Evolutionary conservation across 306 rosid species (phyloP), one percentile per base, ranked within the genome.

Genomic region (Cucumis melo): DNA sequence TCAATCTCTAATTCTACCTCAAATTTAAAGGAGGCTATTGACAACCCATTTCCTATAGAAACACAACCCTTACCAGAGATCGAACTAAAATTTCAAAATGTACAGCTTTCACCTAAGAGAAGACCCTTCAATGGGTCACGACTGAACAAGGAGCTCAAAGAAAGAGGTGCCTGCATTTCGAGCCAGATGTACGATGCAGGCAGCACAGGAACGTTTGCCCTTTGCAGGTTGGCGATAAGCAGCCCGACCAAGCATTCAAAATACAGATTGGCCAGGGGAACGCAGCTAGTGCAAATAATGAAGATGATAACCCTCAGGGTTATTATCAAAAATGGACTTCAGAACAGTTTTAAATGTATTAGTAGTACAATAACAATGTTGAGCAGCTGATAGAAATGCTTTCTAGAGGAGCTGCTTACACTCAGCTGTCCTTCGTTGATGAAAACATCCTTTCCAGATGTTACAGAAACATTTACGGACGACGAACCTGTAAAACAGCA

Each of bases 391-490:
- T 83, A 85, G 75, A 86, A 81, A 66, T 58, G 62, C 34, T 80
- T 81, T 50, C 64, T 80, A 20, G 77, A 60, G 17, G 93, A 83
- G 84, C 85, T 78, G 87, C 88, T 86, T 57, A 32, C 46, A 21
- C 84, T 81, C 50, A 74, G 77, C 80, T 84, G 91, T 65, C 93
- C 87, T 5, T 86, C 91, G 24, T 86, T 87, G 79, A 91, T 55
- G 80, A 80, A 90, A 80, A 88, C 88, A 36, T 92, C 97, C 87
- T 89, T 91, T 84, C 90, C 88, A 8, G 86, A 79, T 48, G 92
- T 83, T 79, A 88, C 86, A 0, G 97, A 91, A 46, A 93, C 98
- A 32, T 93, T 93, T 76, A 93, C 98, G 1, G 94, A 76, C 79
- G 51, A 39, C 11, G 96, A 90, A 83, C 98, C 98, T 93, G 91